A percentile compares a stretch with the other conserved stretches of the same genome.
These are phyloP conservation scores for Capillidium heterosporum DNA, from an alignment of 371 early-diverging fungal genomes.

Conservation along the genomic window DNA sequence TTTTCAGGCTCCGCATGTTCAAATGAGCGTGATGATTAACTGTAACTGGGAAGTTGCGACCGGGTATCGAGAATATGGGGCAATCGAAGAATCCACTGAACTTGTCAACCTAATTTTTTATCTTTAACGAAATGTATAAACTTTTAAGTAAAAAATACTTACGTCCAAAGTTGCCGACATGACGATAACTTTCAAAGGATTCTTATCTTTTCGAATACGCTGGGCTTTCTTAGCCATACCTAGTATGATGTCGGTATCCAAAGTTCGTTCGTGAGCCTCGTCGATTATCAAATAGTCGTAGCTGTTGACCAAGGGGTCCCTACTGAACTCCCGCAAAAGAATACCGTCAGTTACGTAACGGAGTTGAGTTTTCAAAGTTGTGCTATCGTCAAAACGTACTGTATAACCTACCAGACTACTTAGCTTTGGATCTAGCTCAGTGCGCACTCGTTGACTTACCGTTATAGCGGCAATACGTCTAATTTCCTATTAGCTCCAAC, in stretches of 20 bases:
- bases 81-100: constrained; percentile 55
- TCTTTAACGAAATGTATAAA: neutral
- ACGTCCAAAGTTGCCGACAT: constrained; percentile 12
- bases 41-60: constrained; percentile 59
- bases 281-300: constrained; percentile 72
- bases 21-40: constrained; percentile 25
- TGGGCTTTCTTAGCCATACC: constrained; percentile 54
- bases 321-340: constrained; percentile 53
- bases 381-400: constrained; percentile 63
- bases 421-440: constrained; percentile 36
- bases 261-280: constrained; percentile 90
- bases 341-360: constrained; percentile 89
- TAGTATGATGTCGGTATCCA: constrained; percentile 86
- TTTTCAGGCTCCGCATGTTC: constrained; percentile 32
- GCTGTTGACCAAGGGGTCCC: constrained; percentile 32
- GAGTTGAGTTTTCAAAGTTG: constrained; percentile 38
- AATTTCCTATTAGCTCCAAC: constrained; percentile 7
- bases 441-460: constrained; percentile 68
- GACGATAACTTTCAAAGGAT: constrained; percentile 4
- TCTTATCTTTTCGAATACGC: constrained; percentile 11
- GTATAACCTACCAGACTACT: constrained; percentile 72
- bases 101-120: constrained; percentile 28
- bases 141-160: neutral
- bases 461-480: constrained; percentile 84
- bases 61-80: constrained; percentile 69